These are phyloP conservation scores for Fusarium euwallaceae DNA, from an alignment of 2,329 filamentous ascomycete genomes.

Conservation along the genomic window DNA sequence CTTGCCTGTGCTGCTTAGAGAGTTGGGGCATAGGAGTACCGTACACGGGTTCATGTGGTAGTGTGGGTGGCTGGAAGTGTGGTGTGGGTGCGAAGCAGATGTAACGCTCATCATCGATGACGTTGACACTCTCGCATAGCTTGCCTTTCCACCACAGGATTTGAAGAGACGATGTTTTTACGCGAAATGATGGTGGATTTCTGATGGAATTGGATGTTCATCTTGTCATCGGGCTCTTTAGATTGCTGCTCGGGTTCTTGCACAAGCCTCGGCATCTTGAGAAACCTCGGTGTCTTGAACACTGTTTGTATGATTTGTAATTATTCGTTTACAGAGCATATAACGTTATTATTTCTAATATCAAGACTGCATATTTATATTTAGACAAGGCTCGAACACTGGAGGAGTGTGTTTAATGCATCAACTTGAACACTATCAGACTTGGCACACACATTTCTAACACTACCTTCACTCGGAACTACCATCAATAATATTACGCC, in stretches of 20 bases:
- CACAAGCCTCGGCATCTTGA: background rate
- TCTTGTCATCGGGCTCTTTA: background rate
- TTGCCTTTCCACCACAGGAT: background rate
- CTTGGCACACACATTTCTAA: no score
- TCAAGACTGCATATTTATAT: background rate
- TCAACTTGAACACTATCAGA: background rate
- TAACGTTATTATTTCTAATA: background rate
- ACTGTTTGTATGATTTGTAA: background rate
- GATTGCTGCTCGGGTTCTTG: background rate
- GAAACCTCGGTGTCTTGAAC: background rate
- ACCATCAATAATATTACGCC: background rate
- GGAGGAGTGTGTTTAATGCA: background rate
- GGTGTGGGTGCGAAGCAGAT: background rate
- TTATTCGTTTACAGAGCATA: background rate
- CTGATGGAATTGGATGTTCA: background rate
- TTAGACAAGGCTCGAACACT: background rate
- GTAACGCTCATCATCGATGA: background rate
- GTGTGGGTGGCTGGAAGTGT: background rate
- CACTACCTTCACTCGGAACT: background rate
- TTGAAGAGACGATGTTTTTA: background rate
- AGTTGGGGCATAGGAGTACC: background rate
- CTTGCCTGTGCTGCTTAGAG: background rate
- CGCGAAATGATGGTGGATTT: background rate
- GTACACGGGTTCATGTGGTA: background rate
- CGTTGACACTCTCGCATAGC: background rate